Base-by-base conservation (phyloP, 208 protist genomes). In the Wallacemonas collosoma region DNA sequence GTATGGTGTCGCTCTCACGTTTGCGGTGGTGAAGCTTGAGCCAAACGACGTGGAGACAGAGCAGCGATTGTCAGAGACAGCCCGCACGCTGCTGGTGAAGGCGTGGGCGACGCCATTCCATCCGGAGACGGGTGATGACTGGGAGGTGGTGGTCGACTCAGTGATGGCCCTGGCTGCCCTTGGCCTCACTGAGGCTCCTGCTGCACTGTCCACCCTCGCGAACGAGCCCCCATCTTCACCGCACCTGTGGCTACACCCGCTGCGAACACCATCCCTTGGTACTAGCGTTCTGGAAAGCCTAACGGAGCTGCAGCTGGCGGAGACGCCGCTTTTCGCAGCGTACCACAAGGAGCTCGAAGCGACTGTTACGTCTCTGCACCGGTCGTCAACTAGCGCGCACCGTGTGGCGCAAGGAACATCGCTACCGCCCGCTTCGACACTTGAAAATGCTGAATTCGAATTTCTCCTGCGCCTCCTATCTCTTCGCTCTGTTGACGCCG, bases 231-330 rank as follows among this genome's bases (percentile, higher is more conserved):
- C 38, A 15, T 12, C 43, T 5, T 3, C 26, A 9, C 50, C 35
- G 38, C 64, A 43, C 15, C 35, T 6, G 36, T 39, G 48, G 4
- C 53, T 88, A 3, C 86, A 91, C 57, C 69, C 73, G 3, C 45
- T 88, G 17, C 74, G 81, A 48, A 87, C 80, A 1, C 86, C 86
- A 2, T 51, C 60, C 8, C 50, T 87, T 14, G 83, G 77, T 2
- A 77, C 73, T 3, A 73, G 74, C 58, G 77, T 85, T 2, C 36
- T 91, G 36, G 83, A 82, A 65, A 83, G 78, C 36, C 71, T 91
- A 3, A 72, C 81, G 45, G 72, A 54, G 9, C 41, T 89, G 47
- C 44, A 51, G 6, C 60, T 91, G 1, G 60, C 26, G 9, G 17
- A 45, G 8, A 76, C 74, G 0, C 9, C 14, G 12, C 72, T 82